Evolutionary conservation across 345 rosid genomes (phyloP), one percentile per base, ranked within the genome.

Genomic region (Brassica juncea): DNA sequence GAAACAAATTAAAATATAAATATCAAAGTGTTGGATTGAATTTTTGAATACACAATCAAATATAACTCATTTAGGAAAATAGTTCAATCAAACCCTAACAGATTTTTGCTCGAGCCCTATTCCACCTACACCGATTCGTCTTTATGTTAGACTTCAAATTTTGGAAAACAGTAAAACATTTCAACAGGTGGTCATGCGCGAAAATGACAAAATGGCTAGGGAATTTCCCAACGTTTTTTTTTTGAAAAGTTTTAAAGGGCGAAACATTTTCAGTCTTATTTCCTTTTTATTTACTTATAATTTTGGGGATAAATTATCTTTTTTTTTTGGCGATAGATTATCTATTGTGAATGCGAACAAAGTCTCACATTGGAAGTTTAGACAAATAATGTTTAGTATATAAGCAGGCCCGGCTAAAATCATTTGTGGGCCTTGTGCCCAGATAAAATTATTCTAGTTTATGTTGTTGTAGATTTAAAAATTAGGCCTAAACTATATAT

Each of bases 171-270:
- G 19, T 30, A n/a, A 76, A 68, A 28, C 58, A 59, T 76, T 23
- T 67, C 14, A 67, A 16, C 59, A 57, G 25, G 31, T 6, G 74
- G 54, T 47, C 34, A 75, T 25, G 31, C 71, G 58, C 74, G 69
- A 47, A 68, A 60, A 35, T 76, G 67, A 11, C 66, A 28, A 21
- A 21, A 44, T 27, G 4, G 5, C 10, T 42, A 42, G 52, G 52
- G n/a, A 42, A 11, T 11, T 42, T 42, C 4, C n/a, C 14, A 42
- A 42, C 14, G 4, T 42, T 10, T 42, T 42, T 42, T 10, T 42
- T 42, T 11, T 10, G 14, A 42, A 35, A 37, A 42, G 14, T 42
- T 42, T 42, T 42, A 3, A 42, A 12, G 11, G 11, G 52, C 52
- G n/a, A 42, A 42, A 42, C n/a, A 37, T 37, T 37, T 42, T 42